Conservation (phyloP, 2,329 filamentous ascomycete species). For the Didymella pomorum region DNA sequence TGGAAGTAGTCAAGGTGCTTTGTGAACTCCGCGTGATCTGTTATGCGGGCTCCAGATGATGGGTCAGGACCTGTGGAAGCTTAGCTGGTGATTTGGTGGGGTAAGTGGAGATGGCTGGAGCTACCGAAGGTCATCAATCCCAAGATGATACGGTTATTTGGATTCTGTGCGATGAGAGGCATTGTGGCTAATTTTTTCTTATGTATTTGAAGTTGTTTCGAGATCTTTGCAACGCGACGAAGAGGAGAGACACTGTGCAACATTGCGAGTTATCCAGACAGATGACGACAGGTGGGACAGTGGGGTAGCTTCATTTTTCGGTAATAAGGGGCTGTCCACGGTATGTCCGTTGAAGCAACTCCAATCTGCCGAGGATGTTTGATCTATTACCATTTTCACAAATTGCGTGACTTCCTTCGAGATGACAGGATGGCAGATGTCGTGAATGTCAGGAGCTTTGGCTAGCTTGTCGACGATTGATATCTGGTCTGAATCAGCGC, state of each 20-base stretch:
- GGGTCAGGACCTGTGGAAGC: conserved; percentile 60
- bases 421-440: neutral
- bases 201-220: neutral
- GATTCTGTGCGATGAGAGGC: conserved; percentile 47
- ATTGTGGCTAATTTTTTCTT: conserved; percentile 22
- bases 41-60: conserved; percentile 73
- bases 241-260: conserved; percentile 1
- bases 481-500: neutral
- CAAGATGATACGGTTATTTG: conserved; percentile 76
- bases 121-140: conserved; percentile 82
- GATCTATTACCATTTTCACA: neutral
- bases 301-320: conserved; percentile 14
- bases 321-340: conserved; percentile 4
- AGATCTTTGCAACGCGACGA: conserved; percentile 10
- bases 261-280: conserved; percentile 13
- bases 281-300: conserved; percentile 22
- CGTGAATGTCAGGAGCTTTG: neutral
- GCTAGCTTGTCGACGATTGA: neutral
- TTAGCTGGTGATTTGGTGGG: conserved; percentile 20
- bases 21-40: conserved; percentile 73
- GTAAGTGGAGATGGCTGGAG: conserved; percentile 5
- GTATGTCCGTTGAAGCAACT: conserved; percentile 12
- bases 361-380: neutral
- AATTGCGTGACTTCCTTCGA: neutral
- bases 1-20: conserved; percentile 78